Evolutionary conservation across 2,329 filamentous ascomycete genomes (phyloP), one percentile per base, ranked within the genome.

Genomic region (Botryotinia globosa): DNA sequence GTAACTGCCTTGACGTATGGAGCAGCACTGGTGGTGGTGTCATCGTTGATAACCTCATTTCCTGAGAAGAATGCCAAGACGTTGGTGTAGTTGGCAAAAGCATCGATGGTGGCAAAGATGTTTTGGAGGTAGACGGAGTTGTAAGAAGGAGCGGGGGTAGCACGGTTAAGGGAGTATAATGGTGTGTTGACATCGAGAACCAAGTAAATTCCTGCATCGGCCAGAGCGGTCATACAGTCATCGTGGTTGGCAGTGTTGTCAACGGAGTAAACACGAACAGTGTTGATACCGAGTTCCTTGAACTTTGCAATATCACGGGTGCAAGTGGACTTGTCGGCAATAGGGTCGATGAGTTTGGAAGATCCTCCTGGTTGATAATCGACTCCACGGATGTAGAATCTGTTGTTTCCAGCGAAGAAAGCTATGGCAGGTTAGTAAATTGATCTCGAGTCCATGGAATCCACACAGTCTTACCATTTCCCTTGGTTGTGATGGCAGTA

Each of bases 101-200:
- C 86, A 81, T 92, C 90, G 74, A 92, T 87, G 63, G 90, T 92
- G 18, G 90, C 89, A 81, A 92, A 92, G 80, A 92, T 82, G 82
- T 86, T 90, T 83, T 92, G 90, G 22, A 92, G 85, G 81, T 92
- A 93, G 73, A 87, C 87, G 74, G 86, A 85, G 81, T 92, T 92
- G 86, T 92, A 92, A 2, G 90, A 92, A 25, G 80, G 76, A 73
- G 83, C 82, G 65, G 90, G 89, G 29, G 86, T 82, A 65, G 83
- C 86, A 74, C 90, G 87, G 84, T 91, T 91, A 81, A 92, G 82
- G 4, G 90, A 91, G 84, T 92, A 92, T 75, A 88, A 85, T 74
- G 90, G 90, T n/a, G 88, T 90, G 85, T 92, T 92, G 82, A 91
- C 88, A 78, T 92, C 90, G 64, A 92, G 85, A 12, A 91, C 90